Base-by-base conservation (phyloP, 805 yeast species). In the Peterozyma toletana region DNA sequence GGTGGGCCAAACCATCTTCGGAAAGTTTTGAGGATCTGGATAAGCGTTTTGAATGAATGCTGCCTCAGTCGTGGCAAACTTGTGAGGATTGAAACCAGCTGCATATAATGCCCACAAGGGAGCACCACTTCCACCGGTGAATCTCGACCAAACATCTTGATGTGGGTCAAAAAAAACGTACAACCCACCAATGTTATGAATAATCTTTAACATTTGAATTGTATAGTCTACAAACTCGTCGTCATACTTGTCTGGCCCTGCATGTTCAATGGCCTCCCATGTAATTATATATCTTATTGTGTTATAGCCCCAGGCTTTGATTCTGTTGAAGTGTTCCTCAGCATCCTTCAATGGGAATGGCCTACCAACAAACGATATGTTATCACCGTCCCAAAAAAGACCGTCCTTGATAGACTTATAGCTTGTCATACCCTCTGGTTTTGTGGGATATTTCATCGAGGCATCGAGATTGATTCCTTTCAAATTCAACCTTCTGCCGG, bases 131-230 rank as follows among this genome's bases (percentile, higher is more conserved):
- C 97, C 97, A 5, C 96, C 96, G 10, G 80, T 68, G 57, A 72
- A 86, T 39, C 96, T 73, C 1, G 93, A 82, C 97, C 97, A 90
- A 11, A 83, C 95, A 58, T 90, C 97, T 60, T 90, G 97, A 58
- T 90, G 97, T 1, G 95, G 87, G 56, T 90, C 96, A 50, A 90
- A 58, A 51, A 85, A 80, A 6, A 88, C 86, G 53, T 83, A 85
- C 15, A 89, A 58, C 0, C 90, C 91, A 1, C 93, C 95, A 29
- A 78, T 66, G 15, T 70, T 56, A 38, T 75, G 69, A 11, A 85
- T 71, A 7, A 78, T 73, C 43, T 71, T 67, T 43, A 90, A 61
- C 5, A 88, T 64, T 43, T 79, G 66, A 36, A 83, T 66, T 0
- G 93, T 78, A 58, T 81, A 86, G 27, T 80, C 78, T 40, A 88